A percentile compares a stretch with the other conserved stretches of the same genome.
Evolutionary conservation across 345 rosid genomes (phyloP).

Genomic region (Sonneratia caseolaris): DNA sequence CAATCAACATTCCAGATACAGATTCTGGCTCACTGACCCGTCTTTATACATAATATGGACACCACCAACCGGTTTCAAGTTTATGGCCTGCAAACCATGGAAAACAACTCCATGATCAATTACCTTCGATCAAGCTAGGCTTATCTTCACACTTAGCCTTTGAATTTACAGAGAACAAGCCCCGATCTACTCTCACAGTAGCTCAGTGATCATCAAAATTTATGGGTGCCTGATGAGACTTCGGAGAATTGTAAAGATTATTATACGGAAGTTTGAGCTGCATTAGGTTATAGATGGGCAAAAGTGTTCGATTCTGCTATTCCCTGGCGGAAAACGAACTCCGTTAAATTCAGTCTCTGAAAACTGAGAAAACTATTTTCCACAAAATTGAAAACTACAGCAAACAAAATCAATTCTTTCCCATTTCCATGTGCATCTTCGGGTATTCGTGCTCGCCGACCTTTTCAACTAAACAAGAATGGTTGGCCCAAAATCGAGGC

Average conservation of each 20-base stretch:
- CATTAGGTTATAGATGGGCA: neutral
- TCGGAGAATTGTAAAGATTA: neutral
- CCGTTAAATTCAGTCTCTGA: too few relatives aligned
- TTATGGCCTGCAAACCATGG: slow-evolving; percentile 46
- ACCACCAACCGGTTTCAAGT: slow-evolving; percentile 61
- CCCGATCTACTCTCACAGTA: neutral
- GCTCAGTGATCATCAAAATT: neutral
- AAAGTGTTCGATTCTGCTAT: too few relatives aligned
- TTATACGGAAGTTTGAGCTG: neutral
- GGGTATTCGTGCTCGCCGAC: too few relatives aligned
- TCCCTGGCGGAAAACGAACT: too few relatives aligned
- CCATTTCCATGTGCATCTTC: too few relatives aligned
- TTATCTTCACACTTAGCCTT: neutral
- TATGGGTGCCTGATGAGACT: neutral
- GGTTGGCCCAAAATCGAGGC: neutral
- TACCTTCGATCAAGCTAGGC: neutral
- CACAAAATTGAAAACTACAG: too few relatives aligned
- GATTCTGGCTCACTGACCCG: slow-evolving; percentile 33
- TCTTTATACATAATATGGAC: slow-evolving; percentile 51
- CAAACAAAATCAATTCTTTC: too few relatives aligned
- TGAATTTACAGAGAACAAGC: neutral
- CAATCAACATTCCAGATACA: neutral
- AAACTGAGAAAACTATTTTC: too few relatives aligned
- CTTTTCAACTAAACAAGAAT: neutral
- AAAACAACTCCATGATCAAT: neutral